phyloP scores from a whole-genome alignment of 2,329 filamentous ascomycete genomes.

The Ophiostoma tasmaniense region DNA sequence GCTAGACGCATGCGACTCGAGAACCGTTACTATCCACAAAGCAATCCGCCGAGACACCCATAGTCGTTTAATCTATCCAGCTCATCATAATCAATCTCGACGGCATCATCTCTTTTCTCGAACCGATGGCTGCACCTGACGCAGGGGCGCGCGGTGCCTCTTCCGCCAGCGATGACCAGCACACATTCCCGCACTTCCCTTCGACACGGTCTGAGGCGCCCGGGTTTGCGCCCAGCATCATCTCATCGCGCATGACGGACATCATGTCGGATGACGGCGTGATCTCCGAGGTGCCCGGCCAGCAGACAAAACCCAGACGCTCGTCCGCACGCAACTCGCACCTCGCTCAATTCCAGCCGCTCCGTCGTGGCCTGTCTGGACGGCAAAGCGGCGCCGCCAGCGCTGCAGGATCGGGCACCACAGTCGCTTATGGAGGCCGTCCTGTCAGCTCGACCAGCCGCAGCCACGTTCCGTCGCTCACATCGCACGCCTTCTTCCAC shows the following conservation, averaged over 20 bases:
- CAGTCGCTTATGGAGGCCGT: constrained; percentile 35
- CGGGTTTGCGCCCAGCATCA: constrained; percentile 44
- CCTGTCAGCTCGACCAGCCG: constrained; percentile 62
- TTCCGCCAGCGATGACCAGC: constrained; percentile 26
- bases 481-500: constrained; percentile 85
- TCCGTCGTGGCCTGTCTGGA: constrained; percentile 43
- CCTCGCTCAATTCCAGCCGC: constrained; percentile 32
- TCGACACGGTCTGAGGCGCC: constrained; percentile 39
- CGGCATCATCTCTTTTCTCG: not conserved
- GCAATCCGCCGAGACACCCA: not conserved
- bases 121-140: constrained; percentile 26
- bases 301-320: not conserved
- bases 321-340: constrained; percentile 35
- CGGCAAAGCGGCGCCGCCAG: constrained; percentile 37
- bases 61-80: not conserved
- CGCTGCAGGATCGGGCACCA: constrained; percentile 18
- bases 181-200: constrained; percentile 35
- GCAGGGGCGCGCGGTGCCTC: constrained; percentile 30
- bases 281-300: constrained; percentile 22
- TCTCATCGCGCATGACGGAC: constrained; percentile 65
- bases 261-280: constrained; percentile 50
- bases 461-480: constrained; percentile 82
- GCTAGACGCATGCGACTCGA: not conserved
- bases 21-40: not conserved
- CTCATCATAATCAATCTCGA: not conserved